Conservation (phyloP, 805 yeast species). For the Kazachstania taianensis region DNA sequence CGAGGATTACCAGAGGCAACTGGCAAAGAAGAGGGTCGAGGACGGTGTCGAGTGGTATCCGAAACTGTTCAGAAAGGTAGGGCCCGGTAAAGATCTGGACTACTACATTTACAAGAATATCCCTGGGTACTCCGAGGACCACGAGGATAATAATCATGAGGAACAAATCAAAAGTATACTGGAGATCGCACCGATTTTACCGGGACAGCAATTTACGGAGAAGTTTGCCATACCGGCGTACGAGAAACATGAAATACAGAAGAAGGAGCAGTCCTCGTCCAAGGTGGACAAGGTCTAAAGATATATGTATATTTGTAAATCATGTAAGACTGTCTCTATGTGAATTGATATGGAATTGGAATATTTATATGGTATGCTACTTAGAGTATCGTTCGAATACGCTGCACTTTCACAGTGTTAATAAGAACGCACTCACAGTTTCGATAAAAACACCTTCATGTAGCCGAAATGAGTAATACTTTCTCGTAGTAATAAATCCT, state of each 20-base stretch:
- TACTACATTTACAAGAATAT: conserved; percentile 58
- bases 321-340: too few species aligned
- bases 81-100: conserved; percentile 43
- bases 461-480: conserved; percentile 8
- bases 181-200: conserved; percentile 66
- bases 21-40: conserved; percentile 63
- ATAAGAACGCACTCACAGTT: neutral
- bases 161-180: conserved; percentile 46
- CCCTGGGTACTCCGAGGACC: too few species aligned
- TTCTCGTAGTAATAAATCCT: conserved; percentile 7
- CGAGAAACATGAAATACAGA: conserved; percentile 35
- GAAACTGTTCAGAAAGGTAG: conserved; percentile 50
- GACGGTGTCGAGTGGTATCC: conserved; percentile 78
- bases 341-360: too few species aligned
- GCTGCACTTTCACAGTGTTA: too few species aligned
- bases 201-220: conserved; percentile 63
- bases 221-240: conserved; percentile 62
- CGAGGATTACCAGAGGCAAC: conserved; percentile 74
- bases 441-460: conserved; percentile 7
- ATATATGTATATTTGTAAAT: neutral
- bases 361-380: too few species aligned
- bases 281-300: neutral
- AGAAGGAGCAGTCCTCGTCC: conserved; percentile 5
- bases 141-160: conserved; percentile 40
- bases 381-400: too few species aligned